A percentile compares a stretch with the other conserved stretches of the same genome.
phyloP scores from a whole-genome alignment of 352 stramenopile species.

The Globisporangium viniferum region DNA sequence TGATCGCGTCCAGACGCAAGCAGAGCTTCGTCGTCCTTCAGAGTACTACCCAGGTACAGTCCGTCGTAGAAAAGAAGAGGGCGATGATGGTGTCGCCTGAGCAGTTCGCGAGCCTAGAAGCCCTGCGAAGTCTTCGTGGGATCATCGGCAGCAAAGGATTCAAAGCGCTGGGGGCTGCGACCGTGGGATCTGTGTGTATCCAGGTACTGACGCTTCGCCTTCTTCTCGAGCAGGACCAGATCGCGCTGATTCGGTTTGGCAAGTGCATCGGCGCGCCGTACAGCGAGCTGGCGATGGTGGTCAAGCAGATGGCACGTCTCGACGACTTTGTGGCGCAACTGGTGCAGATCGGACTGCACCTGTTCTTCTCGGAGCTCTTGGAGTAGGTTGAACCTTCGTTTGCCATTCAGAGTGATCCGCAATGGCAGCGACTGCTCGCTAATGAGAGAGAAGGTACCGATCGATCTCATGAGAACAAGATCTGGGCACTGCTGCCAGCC shows the following conservation, averaged over 20 bases:
- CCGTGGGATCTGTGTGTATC: constrained; percentile 1
- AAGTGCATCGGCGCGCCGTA: constrained; percentile 20
- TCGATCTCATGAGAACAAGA: constrained; percentile 1
- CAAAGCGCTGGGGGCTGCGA: neutral
- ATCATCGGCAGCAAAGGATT: constrained; percentile 19
- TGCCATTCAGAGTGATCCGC: neutral
- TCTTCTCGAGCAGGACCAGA: constrained; percentile 26
- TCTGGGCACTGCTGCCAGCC: constrained; percentile 39
- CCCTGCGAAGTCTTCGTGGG: constrained; percentile 14
- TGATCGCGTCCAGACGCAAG: constrained; percentile 9
- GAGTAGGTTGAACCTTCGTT: neutral
- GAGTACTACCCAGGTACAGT: neutral
- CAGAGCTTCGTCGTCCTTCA: neutral
- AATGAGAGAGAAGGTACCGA: constrained; percentile 12
- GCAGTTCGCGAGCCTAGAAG: constrained; percentile 7
- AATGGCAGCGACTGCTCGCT: constrained; percentile 14
- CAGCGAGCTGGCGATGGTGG: constrained; percentile 26
- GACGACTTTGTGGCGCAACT: constrained; percentile 14
- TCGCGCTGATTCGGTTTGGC: constrained; percentile 31
- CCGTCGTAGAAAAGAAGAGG: neutral
- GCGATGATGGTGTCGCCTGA: neutral
- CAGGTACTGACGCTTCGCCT: constrained; percentile 19
- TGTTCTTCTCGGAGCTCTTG: constrained; percentile 22
- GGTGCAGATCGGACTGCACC: constrained; percentile 14
- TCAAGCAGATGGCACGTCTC: constrained; percentile 29